Evolutionary conservation across 306 rosid genomes (phyloP).

Genomic region (Adenanthera pavonina): DNA sequence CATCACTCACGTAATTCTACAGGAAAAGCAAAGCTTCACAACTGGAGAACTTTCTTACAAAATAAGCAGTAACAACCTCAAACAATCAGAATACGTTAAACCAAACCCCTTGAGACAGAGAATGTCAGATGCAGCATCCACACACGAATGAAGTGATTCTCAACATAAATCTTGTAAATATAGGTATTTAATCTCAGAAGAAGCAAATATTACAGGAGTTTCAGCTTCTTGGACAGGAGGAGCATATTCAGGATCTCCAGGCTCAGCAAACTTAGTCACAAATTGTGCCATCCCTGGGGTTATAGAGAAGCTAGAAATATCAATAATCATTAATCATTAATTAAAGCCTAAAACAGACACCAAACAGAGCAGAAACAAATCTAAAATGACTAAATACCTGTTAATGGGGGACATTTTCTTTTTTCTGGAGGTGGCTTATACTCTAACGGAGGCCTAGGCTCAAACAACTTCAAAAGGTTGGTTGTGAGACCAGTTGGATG

Average conservation of each 20-base stretch:
- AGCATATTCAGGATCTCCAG: conserved; percentile 82
- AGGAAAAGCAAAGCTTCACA: background rate
- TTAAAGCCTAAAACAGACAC: background rate
- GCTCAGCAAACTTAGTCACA: conserved; percentile 81
- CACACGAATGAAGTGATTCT: background rate
- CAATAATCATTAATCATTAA: background rate
- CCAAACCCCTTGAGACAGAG: background rate
- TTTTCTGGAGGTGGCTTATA: conserved; percentile 97
- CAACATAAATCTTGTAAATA: background rate
- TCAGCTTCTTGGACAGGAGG: conserved; percentile 75
- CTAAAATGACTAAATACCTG: conserved; percentile 53
- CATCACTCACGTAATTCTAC: background rate
- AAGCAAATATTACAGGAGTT: conserved; percentile 69
- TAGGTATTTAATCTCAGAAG: conserved; percentile 6
- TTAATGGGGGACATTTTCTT: conserved; percentile 86
- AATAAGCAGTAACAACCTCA: background rate
- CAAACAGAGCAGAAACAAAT: conserved; percentile 7
- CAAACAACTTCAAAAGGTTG: conserved; percentile 91
- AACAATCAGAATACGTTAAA: background rate
- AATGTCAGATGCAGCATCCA: conserved; percentile 10
- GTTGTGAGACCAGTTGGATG: conserved; percentile 96
- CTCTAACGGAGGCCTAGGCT: conserved; percentile 95
- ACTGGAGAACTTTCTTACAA: background rate
- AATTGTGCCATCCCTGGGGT: conserved; percentile 86
- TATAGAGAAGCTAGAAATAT: background rate